Conservation (phyloP, 2,329 filamentous ascomycete species). For the Pestalotiopsis sp. region DNA sequence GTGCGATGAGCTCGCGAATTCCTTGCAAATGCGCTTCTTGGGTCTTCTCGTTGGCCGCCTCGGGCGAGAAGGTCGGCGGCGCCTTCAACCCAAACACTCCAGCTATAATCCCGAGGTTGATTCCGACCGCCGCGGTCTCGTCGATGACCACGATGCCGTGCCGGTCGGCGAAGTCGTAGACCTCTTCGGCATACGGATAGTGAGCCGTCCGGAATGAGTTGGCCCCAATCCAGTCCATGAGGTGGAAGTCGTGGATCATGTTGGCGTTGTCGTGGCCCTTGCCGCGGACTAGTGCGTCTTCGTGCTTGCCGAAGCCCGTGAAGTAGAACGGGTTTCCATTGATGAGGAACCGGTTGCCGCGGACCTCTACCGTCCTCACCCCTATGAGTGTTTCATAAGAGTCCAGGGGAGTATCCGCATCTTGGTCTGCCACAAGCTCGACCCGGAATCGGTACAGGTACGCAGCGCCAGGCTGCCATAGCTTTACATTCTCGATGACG, state of each 20-base stretch:
- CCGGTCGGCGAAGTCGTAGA: slow-evolving; percentile 31
- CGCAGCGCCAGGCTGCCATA: neutral
- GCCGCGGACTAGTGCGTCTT: slow-evolving; percentile 29
- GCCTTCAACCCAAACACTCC: slow-evolving; percentile 16
- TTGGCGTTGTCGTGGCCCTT: slow-evolving; percentile 33
- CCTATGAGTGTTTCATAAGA: slow-evolving; percentile 20
- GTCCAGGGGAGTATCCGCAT: neutral
- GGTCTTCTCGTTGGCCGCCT: slow-evolving; percentile 20
- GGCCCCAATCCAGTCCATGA: slow-evolving; percentile 32
- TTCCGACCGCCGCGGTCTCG: slow-evolving; percentile 30
- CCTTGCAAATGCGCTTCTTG: slow-evolving; percentile 24
- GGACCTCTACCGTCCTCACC: slow-evolving; percentile 25
- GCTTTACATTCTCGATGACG: neutral
- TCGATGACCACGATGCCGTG: slow-evolving; percentile 32
- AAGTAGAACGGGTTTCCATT: slow-evolving; percentile 33
- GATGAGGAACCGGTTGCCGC: slow-evolving; percentile 27
- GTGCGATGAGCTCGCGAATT: slow-evolving; percentile 25
- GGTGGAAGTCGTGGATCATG: slow-evolving; percentile 34
- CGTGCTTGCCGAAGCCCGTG: slow-evolving; percentile 33
- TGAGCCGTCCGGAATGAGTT: slow-evolving; percentile 35
- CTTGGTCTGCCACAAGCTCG: slow-evolving; percentile 19
- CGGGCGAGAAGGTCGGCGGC: slow-evolving; percentile 22
- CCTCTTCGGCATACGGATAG: slow-evolving; percentile 34
- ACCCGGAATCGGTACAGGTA: neutral
- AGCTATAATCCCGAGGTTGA: slow-evolving; percentile 24